Evolutionary conservation across 495 filamentous ascomycete species (phyloP), one percentile per base, ranked within the genome.

Genomic region (Hyphodiscus hymeniophilus): DNA sequence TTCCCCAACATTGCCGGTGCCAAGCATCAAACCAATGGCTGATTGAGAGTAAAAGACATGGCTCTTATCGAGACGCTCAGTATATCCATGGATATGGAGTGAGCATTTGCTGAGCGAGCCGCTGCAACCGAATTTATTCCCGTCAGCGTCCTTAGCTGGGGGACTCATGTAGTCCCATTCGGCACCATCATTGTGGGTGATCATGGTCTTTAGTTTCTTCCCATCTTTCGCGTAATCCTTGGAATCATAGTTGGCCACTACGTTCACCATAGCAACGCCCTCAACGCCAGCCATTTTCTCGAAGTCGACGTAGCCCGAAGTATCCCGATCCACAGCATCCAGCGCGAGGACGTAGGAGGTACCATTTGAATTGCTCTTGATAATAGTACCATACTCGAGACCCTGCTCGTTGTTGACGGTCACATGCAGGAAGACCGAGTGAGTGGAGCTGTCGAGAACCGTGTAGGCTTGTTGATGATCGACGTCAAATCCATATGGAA

Each of bases 331-430:
- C 55, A 96, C 85, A 0, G 73, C 76, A 39, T 74, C 66, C 7
- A 91, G 67, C 63, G 84, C 90, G 41, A 90, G 67, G 17, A 94
- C 86, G 55, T 96, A 99, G 2, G 84, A 90, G 0, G 92, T 97
- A 31, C 92, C 92, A 60, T 97, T 97, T 57, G 87, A 95, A 66
- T 99, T 99, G 56, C 88, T 94, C 74, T 97, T 97, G 59, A 99
- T 74, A 43, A 99, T 82, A 20, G 80, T 79, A n/a, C 92, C 92
- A 52, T 84, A 88, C 45, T 81, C 77, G 28, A 72, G 74, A 3
- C 73, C 80, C 20, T 68, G 56, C 7, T 66, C 65, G 21, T 68
- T 71, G 47, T 81, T 81, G 40, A 87, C 82, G 2, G 81, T 87
- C 13, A 97, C 89, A 50, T 95, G 89, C 46, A 99, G 64, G 70